These are phyloP conservation scores for Nannochloropsis gaditana DNA, from an alignment of 108 stramenopile genomes.

Conservation along the genomic window DNA sequence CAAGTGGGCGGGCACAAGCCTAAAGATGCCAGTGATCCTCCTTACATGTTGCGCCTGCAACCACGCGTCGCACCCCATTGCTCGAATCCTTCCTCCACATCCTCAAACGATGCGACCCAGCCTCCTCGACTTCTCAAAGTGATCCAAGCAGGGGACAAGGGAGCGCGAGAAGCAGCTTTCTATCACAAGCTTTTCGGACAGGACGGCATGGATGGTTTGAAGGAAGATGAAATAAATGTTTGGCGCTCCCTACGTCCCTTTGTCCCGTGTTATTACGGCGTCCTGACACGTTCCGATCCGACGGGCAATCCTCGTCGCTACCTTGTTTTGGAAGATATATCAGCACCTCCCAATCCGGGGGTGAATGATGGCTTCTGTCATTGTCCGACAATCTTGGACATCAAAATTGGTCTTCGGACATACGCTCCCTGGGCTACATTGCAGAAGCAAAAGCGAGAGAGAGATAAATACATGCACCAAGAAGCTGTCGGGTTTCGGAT, in stretches of 20 bases:
- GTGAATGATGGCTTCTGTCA: neutral
- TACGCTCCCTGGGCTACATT: neutral
- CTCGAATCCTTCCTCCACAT: neutral
- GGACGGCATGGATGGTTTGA: neutral
- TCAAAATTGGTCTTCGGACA: neutral
- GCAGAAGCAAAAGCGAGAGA: neutral
- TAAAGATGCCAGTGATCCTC: neutral
- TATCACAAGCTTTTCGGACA: neutral
- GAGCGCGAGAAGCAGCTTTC: neutral
- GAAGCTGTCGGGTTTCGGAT: neutral
- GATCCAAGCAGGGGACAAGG: constrained; percentile 7
- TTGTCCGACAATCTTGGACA: neutral
- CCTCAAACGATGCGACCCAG: neutral
- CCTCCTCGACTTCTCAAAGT: neutral
- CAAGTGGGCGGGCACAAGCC: neutral
- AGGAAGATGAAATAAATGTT: neutral
- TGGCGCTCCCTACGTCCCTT: neutral
- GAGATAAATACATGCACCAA: neutral
- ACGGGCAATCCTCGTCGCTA: neutral
- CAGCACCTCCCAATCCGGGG: neutral
- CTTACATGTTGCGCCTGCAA: neutral
- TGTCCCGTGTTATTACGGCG: neutral
- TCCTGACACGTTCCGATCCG: neutral
- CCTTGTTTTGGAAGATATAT: neutral
- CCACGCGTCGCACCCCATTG: neutral